Evolutionary conservation across 2,329 filamentous ascomycete species (phyloP), one percentile per base, ranked within the genome.

Genomic region (Mycosphaerella arachidis): DNA sequence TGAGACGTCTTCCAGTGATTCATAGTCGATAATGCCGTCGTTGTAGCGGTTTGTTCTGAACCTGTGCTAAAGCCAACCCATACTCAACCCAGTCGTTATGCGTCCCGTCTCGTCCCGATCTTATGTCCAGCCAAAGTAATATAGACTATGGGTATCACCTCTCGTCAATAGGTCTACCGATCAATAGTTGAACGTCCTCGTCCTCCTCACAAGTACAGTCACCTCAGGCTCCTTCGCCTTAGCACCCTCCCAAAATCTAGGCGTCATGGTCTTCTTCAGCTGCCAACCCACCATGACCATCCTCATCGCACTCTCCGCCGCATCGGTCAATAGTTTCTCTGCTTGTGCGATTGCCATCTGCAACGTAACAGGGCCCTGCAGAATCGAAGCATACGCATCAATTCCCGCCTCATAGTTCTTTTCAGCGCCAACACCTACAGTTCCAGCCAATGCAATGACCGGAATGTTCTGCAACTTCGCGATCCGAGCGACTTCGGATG

Each of bases 401-500:
- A 77, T 74, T 0, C 75, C 75, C 27, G 66, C 68, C 12, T 68
- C 66, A 54, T 75, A 74, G 43, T 74, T 74, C 10, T 65, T 66
- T 1, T 61, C 64, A 4, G 74, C 75, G 24, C 72, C 72, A 7
- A 69, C 70, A 2, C 76, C 76, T 18, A 78, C 72, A 3, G 75
- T 78, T 8, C 76, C 76, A 6, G 75, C 76, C 18, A 78, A 68
- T 2, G 73, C 75, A 30, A 81, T 78, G 1, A 83, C 81, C 0
- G 79, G 79, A 3, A 80, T 72, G 4, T 76, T 75, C 60, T 75
- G 75, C 55, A 71, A 70, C 66, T 77, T 79, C 3, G 81, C 81
- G 9, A 79, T 74, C 55, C 75, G 71, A 9, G 80, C 81, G 29
- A 84, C 76, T 66, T 83, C 81, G 3, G 77, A 80, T 8, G 81